Evolutionary conservation across 306 rosid species (phyloP).

Genomic region (Medicago lupulina): DNA sequence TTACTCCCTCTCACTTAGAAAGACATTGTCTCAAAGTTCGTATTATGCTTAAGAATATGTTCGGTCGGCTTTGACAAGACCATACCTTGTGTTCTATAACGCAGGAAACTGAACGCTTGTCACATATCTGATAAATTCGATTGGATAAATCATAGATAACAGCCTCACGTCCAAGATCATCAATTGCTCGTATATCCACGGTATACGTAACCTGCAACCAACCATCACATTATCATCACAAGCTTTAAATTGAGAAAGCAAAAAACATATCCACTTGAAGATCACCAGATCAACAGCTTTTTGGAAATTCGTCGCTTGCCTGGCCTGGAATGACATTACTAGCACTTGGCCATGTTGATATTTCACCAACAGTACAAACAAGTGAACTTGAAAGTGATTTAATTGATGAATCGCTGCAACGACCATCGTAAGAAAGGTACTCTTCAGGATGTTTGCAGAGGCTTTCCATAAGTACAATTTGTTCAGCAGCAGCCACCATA

Average conservation of each 20-base stretch:
- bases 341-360: slow-evolving; percentile 99
- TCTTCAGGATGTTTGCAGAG: slow-evolving; percentile 81
- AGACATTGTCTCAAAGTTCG: not conserved
- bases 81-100: slow-evolving; percentile 80
- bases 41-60: not conserved
- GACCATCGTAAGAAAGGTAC: slow-evolving; percentile 69
- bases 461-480: slow-evolving; percentile 73
- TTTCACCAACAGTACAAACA: slow-evolving; percentile 96
- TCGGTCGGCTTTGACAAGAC: not conserved
- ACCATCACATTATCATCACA: slow-evolving; percentile 24
- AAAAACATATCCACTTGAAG: slow-evolving; percentile 35
- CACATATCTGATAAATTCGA: slow-evolving; percentile 76
- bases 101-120: slow-evolving; percentile 85
- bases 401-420: slow-evolving; percentile 64
- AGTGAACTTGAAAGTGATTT: slow-evolving; percentile 85
- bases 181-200: slow-evolving; percentile 84
- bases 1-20: not conserved
- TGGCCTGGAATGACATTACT: slow-evolving; percentile 98
- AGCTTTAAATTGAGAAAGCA: slow-evolving; percentile 3
- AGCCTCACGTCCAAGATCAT: slow-evolving; percentile 89
- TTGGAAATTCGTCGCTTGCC: slow-evolving; percentile 66
- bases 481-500: slow-evolving; percentile 86
- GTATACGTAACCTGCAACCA: slow-evolving; percentile 81
- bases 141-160: slow-evolving; percentile 77
- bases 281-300: slow-evolving; percentile 29